Conservation (phyloP, 306 rosid genomes). For the Dryas drummondii region DNA sequence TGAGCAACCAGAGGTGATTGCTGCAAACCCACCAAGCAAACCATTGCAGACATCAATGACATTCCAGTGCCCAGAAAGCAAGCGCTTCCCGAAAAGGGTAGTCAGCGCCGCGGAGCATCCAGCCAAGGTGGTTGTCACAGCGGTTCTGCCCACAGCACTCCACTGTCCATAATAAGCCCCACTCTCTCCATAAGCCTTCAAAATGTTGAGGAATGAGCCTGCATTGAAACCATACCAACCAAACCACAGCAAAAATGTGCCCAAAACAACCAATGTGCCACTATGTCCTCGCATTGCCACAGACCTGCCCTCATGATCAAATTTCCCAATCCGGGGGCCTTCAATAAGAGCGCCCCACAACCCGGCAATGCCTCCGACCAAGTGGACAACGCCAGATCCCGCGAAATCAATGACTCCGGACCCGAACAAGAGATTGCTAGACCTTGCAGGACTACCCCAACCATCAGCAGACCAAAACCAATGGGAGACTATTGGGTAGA, state of each 20-base stretch:
- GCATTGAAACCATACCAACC: conserved; percentile 80
- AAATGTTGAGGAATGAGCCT: conserved; percentile 50
- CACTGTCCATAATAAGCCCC: conserved; percentile 56
- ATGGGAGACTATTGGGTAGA: conserved; percentile 58
- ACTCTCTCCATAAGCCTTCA: conserved; percentile 38
- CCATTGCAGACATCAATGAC: conserved; percentile 61
- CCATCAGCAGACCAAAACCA: conserved; percentile 68
- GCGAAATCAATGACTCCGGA: conserved; percentile 69
- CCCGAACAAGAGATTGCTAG: conserved; percentile 39
- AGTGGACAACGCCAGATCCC: conserved; percentile 61
- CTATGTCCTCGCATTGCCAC: conserved; percentile 56
- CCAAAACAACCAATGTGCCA: conserved; percentile 48
- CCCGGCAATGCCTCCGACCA: conserved; percentile 66
- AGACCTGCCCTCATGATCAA: conserved; percentile 42
- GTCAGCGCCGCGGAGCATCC: conserved; percentile 54
- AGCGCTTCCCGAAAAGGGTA: conserved; percentile 47
- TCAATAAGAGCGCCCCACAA: conserved; percentile 63
- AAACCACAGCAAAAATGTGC: conserved; percentile 58
- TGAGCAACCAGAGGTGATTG: conserved; percentile 55
- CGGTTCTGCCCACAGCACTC: conserved; percentile 66
- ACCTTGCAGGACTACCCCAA: conserved; percentile 45
- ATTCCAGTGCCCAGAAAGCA: conserved; percentile 56
- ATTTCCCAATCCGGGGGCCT: conserved; percentile 57
- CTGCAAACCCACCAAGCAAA: conserved; percentile 62
- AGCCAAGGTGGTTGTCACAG: conserved; percentile 57